Evolutionary conservation across 495 filamentous ascomycete species (phyloP), one percentile per base, ranked within the genome.

Genomic region (Pyrenula massariospora): DNA sequence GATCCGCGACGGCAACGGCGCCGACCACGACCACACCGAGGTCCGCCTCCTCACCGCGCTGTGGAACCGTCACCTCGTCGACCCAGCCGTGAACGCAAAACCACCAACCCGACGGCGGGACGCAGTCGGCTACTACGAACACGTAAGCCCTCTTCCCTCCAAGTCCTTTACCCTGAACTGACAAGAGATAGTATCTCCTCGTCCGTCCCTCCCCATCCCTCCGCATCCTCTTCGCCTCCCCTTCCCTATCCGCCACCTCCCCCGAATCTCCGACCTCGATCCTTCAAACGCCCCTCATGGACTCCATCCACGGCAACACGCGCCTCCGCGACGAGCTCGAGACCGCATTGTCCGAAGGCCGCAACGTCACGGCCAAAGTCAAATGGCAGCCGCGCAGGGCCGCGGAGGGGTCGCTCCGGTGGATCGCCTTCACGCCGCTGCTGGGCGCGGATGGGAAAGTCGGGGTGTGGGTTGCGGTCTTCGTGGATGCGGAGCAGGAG

Each of bases 341-440:
- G 15, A 64, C 71, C 10, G 83, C 83, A 3, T 71, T 86, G 50
- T 74, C 73, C 54, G 68, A 72, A 23, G 83, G 83, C 2, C 73
- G 80, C 24, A 81, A 80, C 58, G 83, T 86, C 24, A 86, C 83
- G 0, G 83, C 83, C 0, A 81, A 84, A 42, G 75, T 85, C 50
- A 77, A 75, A 52, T 86, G 83, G 83, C 63, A 78, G 25, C 69
- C 72, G 10, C 65, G 68, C 36, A 65, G 65, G 19, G 72, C 62
- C 21, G 59, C 69, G 2, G 68, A 78, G 54, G 77, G 75, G 2
- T 70, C 76, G 5, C 66, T 70, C 48, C 73, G 79, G 36, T 84
- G 78, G 80, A 78, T 83, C 12, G 78, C 83, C 58, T 84, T 81
- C 59, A 84, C 81, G 22, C 82, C 82, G 0, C 61, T 85, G 19